phyloP scores from a whole-genome alignment of 1,139 yeast genomes.

The Taphrina flavorubra region DNA sequence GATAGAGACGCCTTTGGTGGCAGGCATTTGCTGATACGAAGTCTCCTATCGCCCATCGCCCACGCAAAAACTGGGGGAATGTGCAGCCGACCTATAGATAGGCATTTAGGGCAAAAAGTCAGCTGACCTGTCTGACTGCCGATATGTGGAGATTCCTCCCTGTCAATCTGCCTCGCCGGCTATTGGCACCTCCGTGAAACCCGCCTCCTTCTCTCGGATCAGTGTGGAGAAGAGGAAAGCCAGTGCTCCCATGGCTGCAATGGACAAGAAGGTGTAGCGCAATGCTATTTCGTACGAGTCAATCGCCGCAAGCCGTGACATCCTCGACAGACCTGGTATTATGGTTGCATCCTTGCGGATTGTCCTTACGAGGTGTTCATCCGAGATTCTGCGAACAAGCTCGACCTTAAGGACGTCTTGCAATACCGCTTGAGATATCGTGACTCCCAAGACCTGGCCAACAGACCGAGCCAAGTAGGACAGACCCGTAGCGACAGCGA shows the following conservation, averaged over 20 bases:
- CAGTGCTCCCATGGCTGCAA: conserved; percentile 29
- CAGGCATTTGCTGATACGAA: conserved; percentile 1
- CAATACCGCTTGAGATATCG: conserved; percentile 34
- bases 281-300: conserved; percentile 27
- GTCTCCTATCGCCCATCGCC: background rate
- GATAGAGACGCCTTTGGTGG: background rate
- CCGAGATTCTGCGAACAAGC: conserved; percentile 13
- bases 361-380: conserved; percentile 8
- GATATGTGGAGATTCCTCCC: background rate
- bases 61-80: too few relatives aligned
- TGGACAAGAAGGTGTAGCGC: conserved; percentile 25
- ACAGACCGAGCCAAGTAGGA: conserved; percentile 46
- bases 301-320: conserved; percentile 13
- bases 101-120: background rate
- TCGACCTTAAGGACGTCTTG: conserved; percentile 28
- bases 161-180: too few relatives aligned
- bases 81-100: conserved; percentile 3
- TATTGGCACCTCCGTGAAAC: background rate
- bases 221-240: conserved; percentile 24
- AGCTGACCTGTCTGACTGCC: conserved; percentile 9
- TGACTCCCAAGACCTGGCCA: conserved; percentile 47
- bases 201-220: conserved; percentile 23
- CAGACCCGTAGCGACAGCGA: conserved; percentile 47
- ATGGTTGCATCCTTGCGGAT: conserved; percentile 34
- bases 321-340: conserved; percentile 14